Evolutionary conservation across 2,329 filamentous ascomycete species (phyloP).

Genomic region (Tolypocladium paradoxum): DNA sequence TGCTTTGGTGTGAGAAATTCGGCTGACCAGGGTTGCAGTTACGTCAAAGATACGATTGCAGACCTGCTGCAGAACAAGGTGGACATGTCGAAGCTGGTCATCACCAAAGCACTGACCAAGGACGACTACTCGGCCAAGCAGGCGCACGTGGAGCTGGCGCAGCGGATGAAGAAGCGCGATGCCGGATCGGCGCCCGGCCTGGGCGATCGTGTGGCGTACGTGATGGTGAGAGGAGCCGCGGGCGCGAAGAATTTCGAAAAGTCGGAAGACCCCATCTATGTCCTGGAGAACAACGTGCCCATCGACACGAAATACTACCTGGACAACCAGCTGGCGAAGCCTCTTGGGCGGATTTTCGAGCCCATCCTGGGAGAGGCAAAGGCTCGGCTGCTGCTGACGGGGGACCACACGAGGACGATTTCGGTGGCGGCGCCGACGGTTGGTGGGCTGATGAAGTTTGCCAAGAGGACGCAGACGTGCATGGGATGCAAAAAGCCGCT

Average conservation of each 20-base stretch:
- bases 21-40: constrained; percentile 48
- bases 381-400: constrained; percentile 73
- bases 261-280: constrained; percentile 93
- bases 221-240: constrained; percentile 85
- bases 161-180: constrained; percentile 95
- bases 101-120: constrained; percentile 93
- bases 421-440: constrained; percentile 84
- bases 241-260: constrained; percentile 95
- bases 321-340: constrained; percentile 95
- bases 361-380: constrained; percentile 93
- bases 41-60: constrained; percentile 92
- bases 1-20: background rate
- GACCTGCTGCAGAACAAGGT: constrained; percentile 94
- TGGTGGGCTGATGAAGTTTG: constrained; percentile 95
- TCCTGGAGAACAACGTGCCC: constrained; percentile 93
- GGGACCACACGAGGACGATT: constrained; percentile 91
- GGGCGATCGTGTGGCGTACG: constrained; percentile 94
- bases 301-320: constrained; percentile 98
- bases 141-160: constrained; percentile 88
- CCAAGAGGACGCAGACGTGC: constrained; percentile 95
- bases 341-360: constrained; percentile 90
- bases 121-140: constrained; percentile 83
- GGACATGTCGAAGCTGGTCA: constrained; percentile 98
- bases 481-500: constrained; percentile 99
- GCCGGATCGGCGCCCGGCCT: constrained; percentile 85